Percentiles rank a stretch among this genome's conserved stretches.
Conservation (phyloP, 2,329 filamentous ascomycete species). For the Cercospora beticola region DNA sequence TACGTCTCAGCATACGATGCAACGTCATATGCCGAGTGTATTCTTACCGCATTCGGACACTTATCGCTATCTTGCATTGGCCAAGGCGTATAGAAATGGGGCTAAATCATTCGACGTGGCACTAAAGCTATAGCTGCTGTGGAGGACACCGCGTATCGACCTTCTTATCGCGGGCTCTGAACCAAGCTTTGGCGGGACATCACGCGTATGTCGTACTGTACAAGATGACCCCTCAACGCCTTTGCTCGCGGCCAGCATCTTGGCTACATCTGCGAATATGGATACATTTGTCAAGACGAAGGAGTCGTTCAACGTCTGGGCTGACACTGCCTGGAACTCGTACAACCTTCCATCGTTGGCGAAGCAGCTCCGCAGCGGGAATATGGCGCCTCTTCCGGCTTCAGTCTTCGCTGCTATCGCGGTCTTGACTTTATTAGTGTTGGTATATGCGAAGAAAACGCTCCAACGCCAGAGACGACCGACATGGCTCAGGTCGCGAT, state of each 20-base stretch:
- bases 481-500: conserved; percentile 18
- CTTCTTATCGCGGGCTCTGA: conserved; percentile 11
- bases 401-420: not conserved
- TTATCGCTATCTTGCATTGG: conserved; percentile 5
- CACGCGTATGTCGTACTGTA: not conserved
- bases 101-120: not conserved
- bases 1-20: not conserved
- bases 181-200: conserved; percentile 3
- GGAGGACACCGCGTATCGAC: not conserved
- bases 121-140: conserved; percentile 3
- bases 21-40: not conserved
- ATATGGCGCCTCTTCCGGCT: not conserved
- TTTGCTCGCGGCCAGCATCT: not conserved
- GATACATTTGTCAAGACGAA: not conserved
- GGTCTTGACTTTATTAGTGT: not conserved
- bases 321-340: not conserved
- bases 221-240: not conserved
- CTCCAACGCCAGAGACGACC: not conserved
- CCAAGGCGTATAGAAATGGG: not conserved
- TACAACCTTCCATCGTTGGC: not conserved
- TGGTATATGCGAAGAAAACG: not conserved
- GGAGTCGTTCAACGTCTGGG: not conserved
- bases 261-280: not conserved
- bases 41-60: conserved; percentile 4
- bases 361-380: not conserved